phyloP scores from a whole-genome alignment of 257 asterid genomes.

The Gentiana macrophylla region DNA sequence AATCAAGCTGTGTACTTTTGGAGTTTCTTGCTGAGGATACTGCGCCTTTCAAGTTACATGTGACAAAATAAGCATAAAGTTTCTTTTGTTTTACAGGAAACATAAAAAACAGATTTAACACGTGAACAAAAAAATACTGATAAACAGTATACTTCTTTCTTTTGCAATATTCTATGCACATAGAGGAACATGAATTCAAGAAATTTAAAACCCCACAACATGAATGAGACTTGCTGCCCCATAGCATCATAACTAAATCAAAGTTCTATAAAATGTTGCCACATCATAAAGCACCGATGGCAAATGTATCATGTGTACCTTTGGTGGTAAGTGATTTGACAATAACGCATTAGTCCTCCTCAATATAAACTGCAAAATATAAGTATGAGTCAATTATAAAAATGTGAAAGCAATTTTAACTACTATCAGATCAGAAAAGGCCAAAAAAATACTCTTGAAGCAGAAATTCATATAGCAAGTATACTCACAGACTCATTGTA shows the following conservation, averaged over 20 bases:
- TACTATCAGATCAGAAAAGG: neutral
- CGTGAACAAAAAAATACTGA: too few species aligned
- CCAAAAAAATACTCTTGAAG: constrained; percentile 3
- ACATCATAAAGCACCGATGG: neutral
- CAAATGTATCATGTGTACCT: constrained; percentile 35
- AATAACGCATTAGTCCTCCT: constrained; percentile 94
- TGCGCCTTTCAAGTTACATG: too few species aligned
- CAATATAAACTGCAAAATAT: constrained; percentile 67
- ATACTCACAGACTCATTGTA: neutral
- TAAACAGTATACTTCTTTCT: too few species aligned
- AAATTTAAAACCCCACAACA: neutral
- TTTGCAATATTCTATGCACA: too few species aligned
- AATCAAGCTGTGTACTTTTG: too few species aligned
- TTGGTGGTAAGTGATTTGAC: constrained; percentile 96
- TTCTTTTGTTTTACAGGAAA: too few species aligned
- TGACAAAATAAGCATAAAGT: too few species aligned
- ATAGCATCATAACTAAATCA: too few species aligned
- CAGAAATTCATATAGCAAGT: neutral
- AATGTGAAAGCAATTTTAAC: constrained; percentile 5
- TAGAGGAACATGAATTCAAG: neutral
- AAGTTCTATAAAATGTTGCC: too few species aligned
- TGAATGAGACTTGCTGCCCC: too few species aligned
- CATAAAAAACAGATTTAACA: too few species aligned
- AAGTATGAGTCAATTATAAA: constrained; percentile 6
- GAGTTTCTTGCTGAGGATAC: too few species aligned